These are phyloP conservation scores for Populus hybrid DNA, from an alignment of 441 rosid genomes.

Conservation along the genomic window DNA sequence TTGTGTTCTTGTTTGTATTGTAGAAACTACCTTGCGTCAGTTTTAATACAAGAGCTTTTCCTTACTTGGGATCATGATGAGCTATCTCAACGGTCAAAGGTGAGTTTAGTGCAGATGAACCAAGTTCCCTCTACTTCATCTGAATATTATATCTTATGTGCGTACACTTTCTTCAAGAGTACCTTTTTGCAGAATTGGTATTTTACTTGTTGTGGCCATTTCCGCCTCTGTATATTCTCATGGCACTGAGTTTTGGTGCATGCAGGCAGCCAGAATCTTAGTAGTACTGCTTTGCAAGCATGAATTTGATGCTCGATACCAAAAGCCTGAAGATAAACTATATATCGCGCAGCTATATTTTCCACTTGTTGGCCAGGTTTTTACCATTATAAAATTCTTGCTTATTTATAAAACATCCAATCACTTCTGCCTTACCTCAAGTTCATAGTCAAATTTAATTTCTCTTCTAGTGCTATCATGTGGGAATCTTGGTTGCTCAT, in stretches of 20 bases:
- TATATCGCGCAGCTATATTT: constrained; percentile 91
- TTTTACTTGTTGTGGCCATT: not conserved
- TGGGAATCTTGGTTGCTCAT: not conserved
- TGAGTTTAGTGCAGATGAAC: constrained; percentile 23
- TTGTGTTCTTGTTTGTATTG: constrained; percentile 32
- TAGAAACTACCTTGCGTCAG: constrained; percentile 98
- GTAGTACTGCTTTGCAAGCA: constrained; percentile 96
- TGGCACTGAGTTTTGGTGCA: not conserved
- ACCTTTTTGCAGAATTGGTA: not conserved
- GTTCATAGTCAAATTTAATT: not conserved
- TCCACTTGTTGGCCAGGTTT: constrained; percentile 95
- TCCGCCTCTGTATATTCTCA: not conserved
- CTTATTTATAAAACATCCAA: not conserved
- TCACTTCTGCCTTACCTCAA: not conserved
- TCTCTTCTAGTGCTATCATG: not conserved
- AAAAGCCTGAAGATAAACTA: constrained; percentile 98
- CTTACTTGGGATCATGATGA: constrained; percentile 99
- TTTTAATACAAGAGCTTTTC: constrained; percentile 95
- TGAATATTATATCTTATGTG: not conserved
- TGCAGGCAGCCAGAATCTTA: constrained; percentile 88
- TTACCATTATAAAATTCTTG: not conserved
- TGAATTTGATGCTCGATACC: constrained; percentile 98
- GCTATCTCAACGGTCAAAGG: constrained; percentile 93
- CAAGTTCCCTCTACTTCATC: not conserved
- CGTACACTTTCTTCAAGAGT: not conserved